Conservation (phyloP, 2,329 filamentous ascomycete genomes). For the Tolypocladium ophioglossoides region DNA sequence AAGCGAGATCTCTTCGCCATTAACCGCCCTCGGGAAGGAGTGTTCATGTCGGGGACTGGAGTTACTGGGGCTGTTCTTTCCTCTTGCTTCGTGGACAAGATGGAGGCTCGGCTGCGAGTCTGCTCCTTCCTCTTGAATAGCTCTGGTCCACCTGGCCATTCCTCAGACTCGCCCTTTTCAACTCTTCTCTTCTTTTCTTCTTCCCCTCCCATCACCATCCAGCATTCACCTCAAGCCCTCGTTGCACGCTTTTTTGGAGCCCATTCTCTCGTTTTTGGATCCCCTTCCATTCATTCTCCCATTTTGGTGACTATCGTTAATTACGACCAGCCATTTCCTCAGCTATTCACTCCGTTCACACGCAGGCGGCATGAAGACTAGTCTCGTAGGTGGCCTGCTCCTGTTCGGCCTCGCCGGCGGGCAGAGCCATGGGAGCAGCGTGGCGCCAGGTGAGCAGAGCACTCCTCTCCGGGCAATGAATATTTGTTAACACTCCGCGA, state of each 20-base stretch:
- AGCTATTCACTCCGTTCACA: slow-evolving; percentile 6
- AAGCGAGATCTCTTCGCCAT: too few relatives aligned
- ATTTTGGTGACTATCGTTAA: slow-evolving; percentile 23
- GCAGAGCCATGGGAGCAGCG: not conserved
- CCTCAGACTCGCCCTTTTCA: not conserved
- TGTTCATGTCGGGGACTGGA: too few relatives aligned
- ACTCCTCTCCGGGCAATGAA: not conserved
- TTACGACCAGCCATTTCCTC: slow-evolving; percentile 14
- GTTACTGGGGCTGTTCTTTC: not conserved
- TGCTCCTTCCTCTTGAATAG: slow-evolving; percentile 2
- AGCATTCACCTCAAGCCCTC: slow-evolving; percentile 11
- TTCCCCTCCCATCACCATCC: slow-evolving; percentile 9
- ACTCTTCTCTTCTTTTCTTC: slow-evolving; percentile 4
- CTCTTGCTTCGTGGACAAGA: not conserved
- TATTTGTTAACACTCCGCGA: not conserved
- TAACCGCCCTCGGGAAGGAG: not conserved
- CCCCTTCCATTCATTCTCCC: slow-evolving; percentile 8
- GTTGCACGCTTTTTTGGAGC: slow-evolving; percentile 11
- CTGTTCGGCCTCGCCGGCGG: slow-evolving; percentile 6
- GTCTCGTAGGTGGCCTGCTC: slow-evolving; percentile 4
- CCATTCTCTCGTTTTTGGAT: slow-evolving; percentile 21
- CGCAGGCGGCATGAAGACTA: slow-evolving; percentile 12
- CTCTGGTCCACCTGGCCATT: not conserved
- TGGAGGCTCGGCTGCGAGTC: not conserved
- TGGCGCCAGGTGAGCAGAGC: slow-evolving; percentile 1